These are phyloP conservation scores for Ceratonia siliqua DNA, from an alignment of 306 rosid genomes.

Conservation along the genomic window DNA sequence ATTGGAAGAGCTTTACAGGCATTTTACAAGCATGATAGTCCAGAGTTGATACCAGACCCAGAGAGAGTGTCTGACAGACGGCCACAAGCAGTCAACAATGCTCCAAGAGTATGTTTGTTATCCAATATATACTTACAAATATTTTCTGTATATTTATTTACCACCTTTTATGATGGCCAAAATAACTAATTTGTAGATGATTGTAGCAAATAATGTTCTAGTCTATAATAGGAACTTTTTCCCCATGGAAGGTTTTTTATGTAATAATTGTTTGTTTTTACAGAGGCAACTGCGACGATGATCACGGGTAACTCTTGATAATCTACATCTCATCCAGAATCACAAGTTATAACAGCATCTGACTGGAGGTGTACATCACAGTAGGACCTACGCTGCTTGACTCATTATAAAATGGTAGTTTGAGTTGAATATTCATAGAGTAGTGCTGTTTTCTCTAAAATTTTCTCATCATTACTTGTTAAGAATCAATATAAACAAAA, in stretches of 20 bases:
- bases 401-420: conserved; percentile 22
- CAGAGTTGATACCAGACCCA: conserved; percentile 83
- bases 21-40: conserved; percentile 86
- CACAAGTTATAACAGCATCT: background rate
- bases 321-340: conserved; percentile 31
- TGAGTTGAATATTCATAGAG: conserved; percentile 24
- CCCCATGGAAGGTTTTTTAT: conserved; percentile 13
- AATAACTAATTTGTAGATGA: background rate
- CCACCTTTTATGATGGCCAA: background rate
- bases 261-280: conserved; percentile 30
- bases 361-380: conserved; percentile 2
- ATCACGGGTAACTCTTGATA: conserved; percentile 3
- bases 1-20: conserved; percentile 88
- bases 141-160: background rate
- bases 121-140: background rate
- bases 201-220: background rate
- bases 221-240: conserved; percentile 15
- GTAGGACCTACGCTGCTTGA: conserved; percentile 16
- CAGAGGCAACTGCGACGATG: conserved; percentile 76
- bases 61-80: conserved; percentile 68
- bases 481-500: background rate
- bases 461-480: background rate
- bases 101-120: conserved; percentile 70
- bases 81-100: conserved; percentile 62
- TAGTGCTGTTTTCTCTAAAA: background rate